phyloP scores from a whole-genome alignment of 345 rosid genomes.

The Tarenaya hassleriana region DNA sequence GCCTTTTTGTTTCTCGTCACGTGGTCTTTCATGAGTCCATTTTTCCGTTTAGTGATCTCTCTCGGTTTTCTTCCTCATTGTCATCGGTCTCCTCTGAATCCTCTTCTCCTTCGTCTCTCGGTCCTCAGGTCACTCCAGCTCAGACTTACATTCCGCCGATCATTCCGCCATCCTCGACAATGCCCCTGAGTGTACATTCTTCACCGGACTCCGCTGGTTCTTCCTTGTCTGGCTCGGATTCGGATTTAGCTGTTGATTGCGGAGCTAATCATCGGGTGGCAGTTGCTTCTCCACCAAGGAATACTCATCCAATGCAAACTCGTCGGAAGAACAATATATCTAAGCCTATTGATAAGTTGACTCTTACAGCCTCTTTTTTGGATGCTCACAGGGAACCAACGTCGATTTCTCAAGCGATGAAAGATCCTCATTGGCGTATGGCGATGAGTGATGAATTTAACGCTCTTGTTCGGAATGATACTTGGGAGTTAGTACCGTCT shows the following conservation, averaged over 20 bases:
- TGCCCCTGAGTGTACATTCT: no score
- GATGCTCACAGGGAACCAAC: not conserved
- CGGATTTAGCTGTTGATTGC: no score
- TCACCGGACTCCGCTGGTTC: no score
- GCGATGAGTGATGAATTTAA: not conserved
- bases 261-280: no score
- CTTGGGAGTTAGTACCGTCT: no score
- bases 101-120: no score
- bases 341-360: not conserved
- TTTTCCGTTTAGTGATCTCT: not conserved
- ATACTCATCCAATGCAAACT: not conserved
- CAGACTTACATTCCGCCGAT: not conserved
- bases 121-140: not conserved
- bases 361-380: not conserved
- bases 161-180: no score
- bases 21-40: not conserved
- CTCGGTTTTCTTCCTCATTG: no score
- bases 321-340: not conserved
- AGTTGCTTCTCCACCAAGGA: not conserved
- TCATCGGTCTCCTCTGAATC: no score
- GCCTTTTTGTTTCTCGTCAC: not conserved
- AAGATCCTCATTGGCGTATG: not conserved
- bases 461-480: not conserved
- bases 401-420: not conserved
- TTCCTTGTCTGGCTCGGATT: no score